These are phyloP conservation scores for Rhododendron kiyosumense DNA, from an alignment of 148 eudicot species.

Conservation along the genomic window DNA sequence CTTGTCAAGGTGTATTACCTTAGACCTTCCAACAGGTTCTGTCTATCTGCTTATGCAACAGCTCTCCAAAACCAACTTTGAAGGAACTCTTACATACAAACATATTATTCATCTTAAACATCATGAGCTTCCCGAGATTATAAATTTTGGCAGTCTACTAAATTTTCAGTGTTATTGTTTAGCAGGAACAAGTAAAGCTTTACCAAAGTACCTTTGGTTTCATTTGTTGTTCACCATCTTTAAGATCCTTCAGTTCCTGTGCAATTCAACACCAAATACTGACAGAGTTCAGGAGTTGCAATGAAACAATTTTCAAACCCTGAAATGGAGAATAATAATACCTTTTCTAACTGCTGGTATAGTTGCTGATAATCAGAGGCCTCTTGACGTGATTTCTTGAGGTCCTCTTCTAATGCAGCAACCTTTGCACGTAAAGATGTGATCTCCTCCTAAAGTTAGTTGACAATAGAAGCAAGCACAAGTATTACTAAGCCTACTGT, in stretches of 20 bases:
- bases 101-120: not conserved
- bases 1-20: not conserved
- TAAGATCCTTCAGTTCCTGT: constrained; percentile 89
- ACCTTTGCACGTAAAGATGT: constrained; percentile 60
- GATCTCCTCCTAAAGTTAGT: constrained; percentile 43
- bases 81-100: not conserved
- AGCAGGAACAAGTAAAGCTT: not conserved
- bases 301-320: not conserved
- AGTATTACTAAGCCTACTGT: not conserved
- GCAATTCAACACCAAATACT: constrained; percentile 12
- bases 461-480: constrained; percentile 6
- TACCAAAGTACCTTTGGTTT: constrained; percentile 72
- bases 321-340: constrained; percentile 21
- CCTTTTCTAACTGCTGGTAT: constrained; percentile 66
- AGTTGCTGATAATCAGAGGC: constrained; percentile 45
- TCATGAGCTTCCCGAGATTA: not conserved
- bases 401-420: constrained; percentile 62
- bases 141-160: not conserved
- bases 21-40: not conserved
- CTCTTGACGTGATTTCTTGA: constrained; percentile 59
- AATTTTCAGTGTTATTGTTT: not conserved
- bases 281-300: constrained; percentile 14
- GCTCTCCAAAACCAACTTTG: not conserved
- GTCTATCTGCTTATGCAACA: not conserved
- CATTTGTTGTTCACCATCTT: constrained; percentile 69